Base-by-base conservation (phyloP, 2,329 filamentous ascomycete species). In the Tolypocladium inflatum region DNA sequence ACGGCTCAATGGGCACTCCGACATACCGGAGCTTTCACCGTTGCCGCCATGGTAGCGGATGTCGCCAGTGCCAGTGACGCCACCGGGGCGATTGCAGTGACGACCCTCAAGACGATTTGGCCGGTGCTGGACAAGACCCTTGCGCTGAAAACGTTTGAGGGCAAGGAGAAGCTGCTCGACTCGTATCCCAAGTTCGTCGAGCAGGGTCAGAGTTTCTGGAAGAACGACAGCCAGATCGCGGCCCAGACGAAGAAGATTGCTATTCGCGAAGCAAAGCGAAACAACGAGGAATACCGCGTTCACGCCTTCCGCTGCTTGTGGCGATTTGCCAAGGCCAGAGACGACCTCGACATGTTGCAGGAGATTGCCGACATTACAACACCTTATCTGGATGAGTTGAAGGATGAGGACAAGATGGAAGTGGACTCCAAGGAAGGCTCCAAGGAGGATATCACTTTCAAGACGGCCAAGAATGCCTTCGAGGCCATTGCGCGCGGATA, bases 1-100 rank as follows among this genome's bases (percentile, higher is more conserved):
- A 91, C 89, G 2, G 83, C 89, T 2, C 89, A 90, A 66, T 99
- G 94, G 94, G 86, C 86, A 2, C 82, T 97, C 58, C 94, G 95
- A 71, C 93, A 97, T 66, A 90, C 90, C 0, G 89, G 89, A 10
- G 91, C 92, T 9, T 84, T 94, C 59, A 84, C 91, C 0, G 82
- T 93, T 11, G 90, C 90, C 1, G 88, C 89, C 52, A 84, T 88
- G 57, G 81, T 91, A 15, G 79, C 79, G 23, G 85, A 88, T 1
- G 81, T 92, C 3, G 81, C 82, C 37, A 77, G 78, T 15, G 83
- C 82, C 23, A 80, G 82, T 55, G 80, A 82, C 13, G 73, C 77
- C 55, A 77, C 79, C 6, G 83, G 81, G 0, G 79, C 83, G 50
- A 83, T 90, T 56, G 83, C 81, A 60, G 77, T 80, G 21, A 67